phyloP scores from a whole-genome alignment of 805 yeast species.

The Saturnispora zaruensis region DNA sequence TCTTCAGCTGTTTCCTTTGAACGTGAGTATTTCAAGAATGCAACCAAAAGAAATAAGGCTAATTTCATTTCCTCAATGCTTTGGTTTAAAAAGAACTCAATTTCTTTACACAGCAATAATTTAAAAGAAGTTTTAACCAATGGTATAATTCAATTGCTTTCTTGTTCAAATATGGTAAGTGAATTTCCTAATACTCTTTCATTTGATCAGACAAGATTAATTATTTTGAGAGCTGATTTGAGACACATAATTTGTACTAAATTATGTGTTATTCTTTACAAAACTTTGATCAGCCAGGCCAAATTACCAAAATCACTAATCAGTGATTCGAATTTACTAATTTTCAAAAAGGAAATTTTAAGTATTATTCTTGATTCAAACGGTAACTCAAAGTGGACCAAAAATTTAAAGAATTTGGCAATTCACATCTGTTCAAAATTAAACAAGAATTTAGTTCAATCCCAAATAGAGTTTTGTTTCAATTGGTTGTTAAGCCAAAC shows the following conservation, averaged over 20 bases:
- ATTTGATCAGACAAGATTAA: slow-evolving; percentile 75
- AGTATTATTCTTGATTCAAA: slow-evolving; percentile 78
- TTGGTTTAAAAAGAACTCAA: slow-evolving; percentile 48
- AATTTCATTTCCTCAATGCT: slow-evolving; percentile 50
- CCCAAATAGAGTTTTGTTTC: slow-evolving; percentile 52
- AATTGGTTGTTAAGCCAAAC: slow-evolving; percentile 81
- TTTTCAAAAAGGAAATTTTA: slow-evolving; percentile 60
- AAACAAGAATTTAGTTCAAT: slow-evolving; percentile 23
- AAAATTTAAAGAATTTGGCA: slow-evolving; percentile 64
- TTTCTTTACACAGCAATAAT: slow-evolving; percentile 14
- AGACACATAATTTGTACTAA: slow-evolving; percentile 77
- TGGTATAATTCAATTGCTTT: slow-evolving; percentile 53
- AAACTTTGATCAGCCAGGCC: slow-evolving; percentile 46
- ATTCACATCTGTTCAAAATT: slow-evolving; percentile 49
- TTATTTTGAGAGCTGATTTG: slow-evolving; percentile 73
- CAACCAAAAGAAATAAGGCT: slow-evolving; percentile 46
- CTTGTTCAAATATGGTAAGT: slow-evolving; percentile 72
- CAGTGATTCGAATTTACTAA: slow-evolving; percentile 29
- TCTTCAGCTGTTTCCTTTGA: slow-evolving; percentile 87
- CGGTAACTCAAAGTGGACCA: slow-evolving; percentile 86
- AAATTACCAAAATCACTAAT: slow-evolving; percentile 28
- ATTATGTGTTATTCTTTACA: slow-evolving; percentile 62
- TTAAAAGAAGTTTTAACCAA: slow-evolving; percentile 33
- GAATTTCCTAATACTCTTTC: slow-evolving; percentile 79
- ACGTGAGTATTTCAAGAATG: slow-evolving; percentile 63